Conservation (phyloP, 2,329 filamentous ascomycete species). For the Penicillium corylophilum region DNA sequence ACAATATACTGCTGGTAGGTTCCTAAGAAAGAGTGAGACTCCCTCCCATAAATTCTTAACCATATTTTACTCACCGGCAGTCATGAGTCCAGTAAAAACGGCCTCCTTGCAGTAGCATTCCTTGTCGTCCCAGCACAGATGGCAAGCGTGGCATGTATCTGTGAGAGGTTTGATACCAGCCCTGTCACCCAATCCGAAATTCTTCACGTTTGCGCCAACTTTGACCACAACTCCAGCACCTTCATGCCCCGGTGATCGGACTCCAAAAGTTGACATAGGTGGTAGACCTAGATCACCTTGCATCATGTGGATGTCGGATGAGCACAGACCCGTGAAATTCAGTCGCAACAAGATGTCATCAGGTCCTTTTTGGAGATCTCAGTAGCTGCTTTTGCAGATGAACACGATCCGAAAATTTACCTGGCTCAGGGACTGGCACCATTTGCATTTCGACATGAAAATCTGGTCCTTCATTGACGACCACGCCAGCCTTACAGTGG, state of each 20-base stretch:
- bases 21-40: slow-evolving; percentile 29
- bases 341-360: slow-evolving; percentile 58
- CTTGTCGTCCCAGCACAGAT: slow-evolving; percentile 51
- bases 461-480: slow-evolving; percentile 51
- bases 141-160: slow-evolving; percentile 53
- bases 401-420: slow-evolving; percentile 25
- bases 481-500: slow-evolving; percentile 52
- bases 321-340: slow-evolving; percentile 59
- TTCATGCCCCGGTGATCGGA: slow-evolving; percentile 54
- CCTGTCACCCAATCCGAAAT: slow-evolving; percentile 54
- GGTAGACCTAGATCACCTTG: slow-evolving; percentile 52
- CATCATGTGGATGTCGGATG: slow-evolving; percentile 60
- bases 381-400: not conserved
- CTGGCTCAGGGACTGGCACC: slow-evolving; percentile 51
- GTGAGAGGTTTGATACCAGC: slow-evolving; percentile 54
- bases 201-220: slow-evolving; percentile 54
- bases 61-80: slow-evolving; percentile 28
- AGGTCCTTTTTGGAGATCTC: slow-evolving; percentile 38
- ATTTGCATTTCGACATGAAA: slow-evolving; percentile 50
- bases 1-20: slow-evolving; percentile 62
- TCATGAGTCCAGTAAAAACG: slow-evolving; percentile 45
- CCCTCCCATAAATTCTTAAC: not conserved
- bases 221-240: slow-evolving; percentile 60
- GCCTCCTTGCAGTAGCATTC: slow-evolving; percentile 48
- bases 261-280: slow-evolving; percentile 47